phyloP scores from a whole-genome alignment of 2,329 filamentous ascomycete genomes.

The Tolypocladium sp. region DNA sequence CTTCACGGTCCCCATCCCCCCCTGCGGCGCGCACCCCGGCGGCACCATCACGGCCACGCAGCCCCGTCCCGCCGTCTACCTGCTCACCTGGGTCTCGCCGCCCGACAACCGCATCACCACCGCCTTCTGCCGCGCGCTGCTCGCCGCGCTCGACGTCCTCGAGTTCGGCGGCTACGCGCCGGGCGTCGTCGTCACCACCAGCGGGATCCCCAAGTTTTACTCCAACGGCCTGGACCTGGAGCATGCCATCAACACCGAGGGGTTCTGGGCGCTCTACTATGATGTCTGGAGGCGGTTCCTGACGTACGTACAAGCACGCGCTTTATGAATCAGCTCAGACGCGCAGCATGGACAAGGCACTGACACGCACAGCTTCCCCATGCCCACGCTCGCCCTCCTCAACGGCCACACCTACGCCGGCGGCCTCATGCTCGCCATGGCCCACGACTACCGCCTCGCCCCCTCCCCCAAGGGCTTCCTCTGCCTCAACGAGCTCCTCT shows the following conservation, averaged over 20 bases:
- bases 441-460: constrained; percentile 77
- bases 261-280: constrained; percentile 57
- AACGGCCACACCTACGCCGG: constrained; percentile 78
- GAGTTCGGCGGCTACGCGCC: constrained; percentile 52
- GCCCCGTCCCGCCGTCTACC: constrained; percentile 54
- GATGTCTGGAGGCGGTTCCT: constrained; percentile 53
- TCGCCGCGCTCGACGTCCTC: constrained; percentile 66
- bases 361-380: constrained; percentile 58
- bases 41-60: constrained; percentile 55
- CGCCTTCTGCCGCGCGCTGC: constrained; percentile 56
- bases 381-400: constrained; percentile 72
- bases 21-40: constrained; percentile 33
- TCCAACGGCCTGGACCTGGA: constrained; percentile 74
- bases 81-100: constrained; percentile 61
- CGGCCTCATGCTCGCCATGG: constrained; percentile 73
- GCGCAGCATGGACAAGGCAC: no score
- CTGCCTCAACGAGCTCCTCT: constrained; percentile 74
- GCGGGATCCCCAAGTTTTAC: constrained; percentile 69
- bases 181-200: constrained; percentile 73
- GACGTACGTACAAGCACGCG: no score
- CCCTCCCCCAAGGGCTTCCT: constrained; percentile 61
- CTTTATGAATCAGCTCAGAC: no score
- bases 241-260: constrained; percentile 49
- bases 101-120: constrained; percentile 70
- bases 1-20: constrained; percentile 44